Evolutionary conservation across 257 asterid genomes (phyloP).

Genomic region (Plantago elongata): DNA sequence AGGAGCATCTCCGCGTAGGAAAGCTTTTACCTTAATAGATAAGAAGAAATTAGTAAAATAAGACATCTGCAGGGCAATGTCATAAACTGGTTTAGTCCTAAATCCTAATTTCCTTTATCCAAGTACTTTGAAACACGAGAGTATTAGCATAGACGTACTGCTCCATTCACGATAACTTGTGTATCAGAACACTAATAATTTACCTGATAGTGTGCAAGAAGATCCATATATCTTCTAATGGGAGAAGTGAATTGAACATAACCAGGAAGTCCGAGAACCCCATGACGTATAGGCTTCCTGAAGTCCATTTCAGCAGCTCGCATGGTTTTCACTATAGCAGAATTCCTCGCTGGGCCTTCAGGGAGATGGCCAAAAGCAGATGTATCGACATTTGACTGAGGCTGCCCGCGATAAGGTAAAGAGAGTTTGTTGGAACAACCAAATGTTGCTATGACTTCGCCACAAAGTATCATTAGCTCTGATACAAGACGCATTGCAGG

Average conservation of each 20-base stretch:
- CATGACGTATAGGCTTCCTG: constrained; percentile 92
- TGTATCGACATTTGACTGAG: constrained; percentile 77
- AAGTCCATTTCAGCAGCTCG: constrained; percentile 97
- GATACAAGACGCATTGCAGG: constrained; percentile 94
- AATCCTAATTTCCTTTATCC: too few species aligned
- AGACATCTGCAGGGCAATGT: not conserved
- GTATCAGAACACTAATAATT: constrained; percentile 5
- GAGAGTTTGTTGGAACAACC: constrained; percentile 70
- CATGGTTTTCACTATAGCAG: constrained; percentile 71
- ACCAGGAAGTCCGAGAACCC: constrained; percentile 90
- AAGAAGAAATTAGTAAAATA: constrained; percentile 16
- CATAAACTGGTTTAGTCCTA: not conserved
- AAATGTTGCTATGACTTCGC: constrained; percentile 87
- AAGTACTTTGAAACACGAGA: too few species aligned
- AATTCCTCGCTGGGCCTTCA: constrained; percentile 93
- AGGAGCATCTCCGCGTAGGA: constrained; percentile 79
- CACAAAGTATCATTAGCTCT: constrained; percentile 98
- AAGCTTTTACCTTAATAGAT: constrained; percentile 70
- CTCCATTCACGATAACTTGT: not conserved
- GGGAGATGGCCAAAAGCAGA: constrained; percentile 90
- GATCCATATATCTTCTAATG: constrained; percentile 93
- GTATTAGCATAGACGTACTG: too few species aligned
- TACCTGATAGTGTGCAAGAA: constrained; percentile 93
- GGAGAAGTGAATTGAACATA: constrained; percentile 99
- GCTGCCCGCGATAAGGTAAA: constrained; percentile 92